Base-by-base conservation (phyloP, 2,329 filamentous ascomycete genomes). In the Fusarium tuaranense region DNA sequence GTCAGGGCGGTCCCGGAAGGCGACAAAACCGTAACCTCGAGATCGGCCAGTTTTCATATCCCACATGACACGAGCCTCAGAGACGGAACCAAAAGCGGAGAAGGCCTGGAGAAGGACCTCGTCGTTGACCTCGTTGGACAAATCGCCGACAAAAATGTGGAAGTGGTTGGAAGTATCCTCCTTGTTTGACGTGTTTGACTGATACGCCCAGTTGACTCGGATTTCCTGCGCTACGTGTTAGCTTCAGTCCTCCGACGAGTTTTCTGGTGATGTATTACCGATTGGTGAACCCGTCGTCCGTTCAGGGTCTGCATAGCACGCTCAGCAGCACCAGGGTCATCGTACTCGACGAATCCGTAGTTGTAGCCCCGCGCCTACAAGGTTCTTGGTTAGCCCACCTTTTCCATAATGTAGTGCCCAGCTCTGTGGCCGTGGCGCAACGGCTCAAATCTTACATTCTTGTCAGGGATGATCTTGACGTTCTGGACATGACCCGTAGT, bases 1-100 rank as follows among this genome's bases (percentile, higher is more conserved):
- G 80, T 99, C 97, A 39, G 90, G 87, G 74, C 96, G 94, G 74
- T 99, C 97, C 73, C 96, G 94, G 90, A 97, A 99, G 60, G 97
- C 97, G 78, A 98, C 96, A 81, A 99, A 99, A 14, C 97, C 97
- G 81, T 99, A 99, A 70, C 97, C 97, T 82, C 97, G 94, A 76
- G 97, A 98, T 74, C 97, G 93, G 77, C 97, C 97, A 39, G 97
- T 99, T 90, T 99, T 99, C 97, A 99, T 99, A 84, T 99, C 97
- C 97, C 97, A 99, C 97, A 99, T 99, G 75, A 99, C 97, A 80
- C 97, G 95, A 70, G 97, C 97, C 85, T 99, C 97, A 4, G 97
- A 99, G 59, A 99, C 95, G 14, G 92, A 94, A 46, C 97, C 97
- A 83, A 98, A 99, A 53, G 95, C 95, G 58, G 95, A 97, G 85